Conservation (phyloP, 179 eudicot species). For the Gypsophila paniculata region DNA sequence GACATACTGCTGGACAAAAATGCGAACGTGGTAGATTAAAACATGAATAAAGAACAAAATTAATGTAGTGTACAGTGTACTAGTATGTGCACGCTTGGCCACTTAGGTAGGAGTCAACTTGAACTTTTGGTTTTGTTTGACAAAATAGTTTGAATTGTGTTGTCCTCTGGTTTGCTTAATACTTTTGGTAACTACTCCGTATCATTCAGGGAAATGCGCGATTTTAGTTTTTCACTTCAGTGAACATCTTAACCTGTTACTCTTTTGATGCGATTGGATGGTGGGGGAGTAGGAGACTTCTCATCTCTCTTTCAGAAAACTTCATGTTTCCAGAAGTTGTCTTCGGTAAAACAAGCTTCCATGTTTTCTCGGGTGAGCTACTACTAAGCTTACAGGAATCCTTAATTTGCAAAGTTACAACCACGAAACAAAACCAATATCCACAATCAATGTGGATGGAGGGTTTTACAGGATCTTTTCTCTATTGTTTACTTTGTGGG, state of each 20-base stretch:
- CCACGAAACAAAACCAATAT: neutral
- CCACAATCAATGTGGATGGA: neutral
- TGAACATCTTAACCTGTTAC: neutral
- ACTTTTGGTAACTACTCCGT: neutral
- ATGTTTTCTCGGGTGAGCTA: neutral
- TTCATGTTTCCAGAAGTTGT: neutral
- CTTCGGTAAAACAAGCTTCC: neutral
- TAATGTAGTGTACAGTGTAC: too few relatives aligned
- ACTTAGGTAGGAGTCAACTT: neutral
- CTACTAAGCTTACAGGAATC: too few relatives aligned
- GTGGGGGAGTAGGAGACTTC: neutral
- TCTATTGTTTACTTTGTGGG: neutral
- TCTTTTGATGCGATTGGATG: neutral
- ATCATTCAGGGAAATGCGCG: neutral
- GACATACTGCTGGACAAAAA: neutral
- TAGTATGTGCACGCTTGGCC: neutral
- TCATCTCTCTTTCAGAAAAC: too few relatives aligned
- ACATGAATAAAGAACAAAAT: neutral
- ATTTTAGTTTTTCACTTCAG: neutral
- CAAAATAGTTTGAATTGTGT: too few relatives aligned
- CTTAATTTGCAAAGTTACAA: too few relatives aligned
- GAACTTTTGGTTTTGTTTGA: too few relatives aligned
- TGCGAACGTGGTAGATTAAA: neutral
- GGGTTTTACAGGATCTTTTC: neutral
- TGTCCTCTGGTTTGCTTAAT: too few relatives aligned